phyloP scores from a whole-genome alignment of 371 early-diverging fungal genomes.

The Mucor saturninus region DNA sequence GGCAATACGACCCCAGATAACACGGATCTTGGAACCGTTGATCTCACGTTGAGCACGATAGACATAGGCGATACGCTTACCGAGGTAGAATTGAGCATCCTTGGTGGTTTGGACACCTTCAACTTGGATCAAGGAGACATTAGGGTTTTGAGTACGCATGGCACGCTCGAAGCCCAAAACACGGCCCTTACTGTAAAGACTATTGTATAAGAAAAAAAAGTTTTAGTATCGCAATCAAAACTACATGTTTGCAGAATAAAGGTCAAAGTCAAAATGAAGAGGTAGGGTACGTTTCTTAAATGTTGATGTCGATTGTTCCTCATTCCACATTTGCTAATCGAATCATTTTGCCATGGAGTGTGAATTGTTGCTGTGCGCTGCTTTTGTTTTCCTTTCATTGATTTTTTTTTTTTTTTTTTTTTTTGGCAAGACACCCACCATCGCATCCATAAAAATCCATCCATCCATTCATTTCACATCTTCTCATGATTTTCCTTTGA shows the following conservation, averaged over 20 bases:
- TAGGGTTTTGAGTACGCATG: conserved; percentile 89
- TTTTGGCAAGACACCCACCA: not conserved
- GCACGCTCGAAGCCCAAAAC: conserved; percentile 93
- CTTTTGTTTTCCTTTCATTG: no score
- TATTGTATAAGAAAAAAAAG: conserved; percentile 33
- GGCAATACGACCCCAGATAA: conserved; percentile 97
- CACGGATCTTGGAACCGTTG: conserved; percentile 92
- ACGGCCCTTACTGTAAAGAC: conserved; percentile 97
- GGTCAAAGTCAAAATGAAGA: no score
- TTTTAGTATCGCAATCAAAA: no score
- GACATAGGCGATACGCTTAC: conserved; percentile 85
- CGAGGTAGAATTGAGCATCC: conserved; percentile 90
- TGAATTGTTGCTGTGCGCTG: no score
- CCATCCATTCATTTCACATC: conserved; percentile 3
- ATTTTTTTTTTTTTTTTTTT: not conserved
- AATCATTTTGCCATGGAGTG: no score
- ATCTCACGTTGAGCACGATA: conserved; percentile 89
- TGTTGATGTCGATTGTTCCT: no score
- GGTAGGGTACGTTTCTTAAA: no score
- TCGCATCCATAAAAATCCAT: conserved; percentile 6
- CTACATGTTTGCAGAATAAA: no score
- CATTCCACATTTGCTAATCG: no score
- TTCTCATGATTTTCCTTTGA: not conserved
- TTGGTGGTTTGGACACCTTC: conserved; percentile 91
- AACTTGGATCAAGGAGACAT: conserved; percentile 90